phyloP scores from a whole-genome alignment of 306 rosid species.

The Malus orientalis region DNA sequence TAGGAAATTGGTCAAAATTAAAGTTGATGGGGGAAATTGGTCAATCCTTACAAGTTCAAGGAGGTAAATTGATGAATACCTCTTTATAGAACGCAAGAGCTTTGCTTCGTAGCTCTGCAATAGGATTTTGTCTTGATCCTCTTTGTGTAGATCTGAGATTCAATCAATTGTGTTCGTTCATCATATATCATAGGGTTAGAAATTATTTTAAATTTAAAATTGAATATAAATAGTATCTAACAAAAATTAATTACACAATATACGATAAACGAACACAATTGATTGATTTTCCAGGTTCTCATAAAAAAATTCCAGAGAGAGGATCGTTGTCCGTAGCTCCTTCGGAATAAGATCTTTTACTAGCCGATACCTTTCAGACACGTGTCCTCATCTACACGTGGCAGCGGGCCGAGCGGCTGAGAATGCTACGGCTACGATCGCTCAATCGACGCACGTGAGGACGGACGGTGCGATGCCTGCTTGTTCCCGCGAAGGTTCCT shows the following conservation, averaged over 20 bases:
- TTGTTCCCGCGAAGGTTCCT: not conserved
- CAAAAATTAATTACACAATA: accelerated
- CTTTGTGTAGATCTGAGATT: no score
- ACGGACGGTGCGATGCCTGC: conserved; percentile 30
- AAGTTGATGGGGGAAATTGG: no score
- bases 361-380: conserved; percentile 10
- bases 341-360: conserved; percentile 17
- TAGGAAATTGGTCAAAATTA: no score
- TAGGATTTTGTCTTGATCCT: conserved; percentile 1
- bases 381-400: conserved; percentile 21
- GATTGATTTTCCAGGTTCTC: no score
- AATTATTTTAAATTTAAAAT: no score
- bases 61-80: no score
- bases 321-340: no score
- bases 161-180: no score
- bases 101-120: conserved; percentile 1
- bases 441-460: conserved; percentile 9
- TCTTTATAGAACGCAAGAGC: conserved; percentile 27
- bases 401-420: not conserved
- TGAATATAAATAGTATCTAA: no score
- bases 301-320: no score
- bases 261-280: accelerated
- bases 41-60: no score
- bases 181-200: accelerated
- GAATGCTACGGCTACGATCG: conserved; percentile 44